Conservation (phyloP, 78 protist genomes). For the Chrysochromulina tobinii region DNA sequence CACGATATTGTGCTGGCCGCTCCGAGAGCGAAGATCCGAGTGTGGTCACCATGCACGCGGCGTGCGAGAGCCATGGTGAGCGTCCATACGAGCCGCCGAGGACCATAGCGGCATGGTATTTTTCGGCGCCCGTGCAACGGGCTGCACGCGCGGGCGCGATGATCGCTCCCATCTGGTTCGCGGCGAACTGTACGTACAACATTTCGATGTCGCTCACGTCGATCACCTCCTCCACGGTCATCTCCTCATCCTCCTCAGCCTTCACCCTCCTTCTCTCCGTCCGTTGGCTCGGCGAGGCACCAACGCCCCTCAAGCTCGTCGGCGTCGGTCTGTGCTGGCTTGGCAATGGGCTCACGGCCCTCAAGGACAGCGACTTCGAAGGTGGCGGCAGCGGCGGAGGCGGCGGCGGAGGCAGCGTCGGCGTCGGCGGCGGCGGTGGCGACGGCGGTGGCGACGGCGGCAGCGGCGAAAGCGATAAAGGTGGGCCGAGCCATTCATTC, state of each 20-base stretch:
- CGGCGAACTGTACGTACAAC: slow-evolving; percentile 57
- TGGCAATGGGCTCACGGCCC: slow-evolving; percentile 1
- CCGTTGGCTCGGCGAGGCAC: neutral
- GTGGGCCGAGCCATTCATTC: neutral
- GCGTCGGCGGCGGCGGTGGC: neutral
- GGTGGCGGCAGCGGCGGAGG: too few relatives aligned
- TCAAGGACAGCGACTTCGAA: neutral
- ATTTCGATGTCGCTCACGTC: slow-evolving; percentile 15
- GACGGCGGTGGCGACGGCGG: neutral
- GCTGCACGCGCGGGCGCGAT: neutral
- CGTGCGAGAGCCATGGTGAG: neutral
- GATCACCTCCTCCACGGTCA: slow-evolving; percentile 54
- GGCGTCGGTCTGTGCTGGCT: slow-evolving; percentile 24
- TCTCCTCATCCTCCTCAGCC: slow-evolving; percentile 31
- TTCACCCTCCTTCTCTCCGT: slow-evolving; percentile 45
- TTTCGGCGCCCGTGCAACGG: neutral
- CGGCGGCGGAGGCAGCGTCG: too few relatives aligned
- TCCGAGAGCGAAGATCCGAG: too few relatives aligned
- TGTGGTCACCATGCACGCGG: too few relatives aligned
- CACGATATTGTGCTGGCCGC: too few relatives aligned
- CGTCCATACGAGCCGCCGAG: too few relatives aligned
- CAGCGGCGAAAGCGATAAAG: neutral
- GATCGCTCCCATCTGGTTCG: slow-evolving; percentile 56
- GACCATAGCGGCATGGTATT: too few relatives aligned
- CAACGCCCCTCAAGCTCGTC: neutral